A percentile compares a stretch with the other conserved stretches of the same genome.
phyloP scores from a whole-genome alignment of 164 flowering plant species.

The Stephania yunnanensis region DNA sequence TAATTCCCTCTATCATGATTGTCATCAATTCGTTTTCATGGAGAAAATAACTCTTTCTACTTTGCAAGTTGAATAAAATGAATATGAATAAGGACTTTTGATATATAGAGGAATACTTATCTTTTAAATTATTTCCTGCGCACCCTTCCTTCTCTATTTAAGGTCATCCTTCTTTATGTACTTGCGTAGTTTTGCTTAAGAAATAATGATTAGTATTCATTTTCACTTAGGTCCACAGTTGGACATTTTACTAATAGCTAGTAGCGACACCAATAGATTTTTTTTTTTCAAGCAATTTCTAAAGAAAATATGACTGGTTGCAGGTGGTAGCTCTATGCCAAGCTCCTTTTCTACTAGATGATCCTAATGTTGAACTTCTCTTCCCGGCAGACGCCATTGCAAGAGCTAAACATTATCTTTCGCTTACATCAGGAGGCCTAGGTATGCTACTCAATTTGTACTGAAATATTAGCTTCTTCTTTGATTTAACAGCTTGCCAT shows the following conservation, averaged over 20 bases:
- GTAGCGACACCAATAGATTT: neutral
- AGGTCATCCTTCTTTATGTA: neutral
- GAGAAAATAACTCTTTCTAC: neutral
- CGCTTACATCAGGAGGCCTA: slow-evolving; percentile 85
- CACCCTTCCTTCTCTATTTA: neutral
- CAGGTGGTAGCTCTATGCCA: slow-evolving; percentile 98
- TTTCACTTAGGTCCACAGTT: too few relatives aligned
- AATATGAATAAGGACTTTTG: neutral
- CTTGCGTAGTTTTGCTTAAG: neutral
- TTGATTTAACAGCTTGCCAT: neutral
- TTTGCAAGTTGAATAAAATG: neutral
- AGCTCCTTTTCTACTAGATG: slow-evolving; percentile 95
- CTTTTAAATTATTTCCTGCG: neutral
- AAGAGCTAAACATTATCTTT: slow-evolving; percentile 85
- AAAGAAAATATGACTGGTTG: slow-evolving; percentile 13
- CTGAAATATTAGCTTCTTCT: neutral
- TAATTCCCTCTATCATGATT: neutral
- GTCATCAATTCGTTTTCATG: neutral
- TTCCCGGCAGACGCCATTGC: slow-evolving; percentile 99
- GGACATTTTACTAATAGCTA: too few relatives aligned
- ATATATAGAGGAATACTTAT: neutral
- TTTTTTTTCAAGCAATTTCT: neutral
- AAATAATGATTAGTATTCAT: too few relatives aligned
- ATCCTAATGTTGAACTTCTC: slow-evolving; percentile 87
- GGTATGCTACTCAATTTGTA: slow-evolving; percentile 36